phyloP scores from a whole-genome alignment of 2,329 filamentous ascomycete genomes.

The Hypomyces rosellus region DNA sequence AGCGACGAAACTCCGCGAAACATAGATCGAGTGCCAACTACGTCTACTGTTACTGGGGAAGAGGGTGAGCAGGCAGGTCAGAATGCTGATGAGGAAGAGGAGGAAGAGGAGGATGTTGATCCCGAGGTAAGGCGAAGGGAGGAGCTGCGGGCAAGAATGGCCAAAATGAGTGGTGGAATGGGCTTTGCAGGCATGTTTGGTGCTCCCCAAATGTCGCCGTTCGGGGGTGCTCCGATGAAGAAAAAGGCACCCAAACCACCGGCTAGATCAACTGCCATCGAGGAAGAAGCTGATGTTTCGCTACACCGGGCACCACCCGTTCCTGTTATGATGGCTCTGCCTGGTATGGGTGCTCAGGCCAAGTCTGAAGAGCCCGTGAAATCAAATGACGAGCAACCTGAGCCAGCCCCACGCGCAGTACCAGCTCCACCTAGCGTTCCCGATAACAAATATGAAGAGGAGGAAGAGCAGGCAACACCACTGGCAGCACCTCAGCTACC shows the following conservation, averaged over 20 bases:
- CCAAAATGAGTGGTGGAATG: conserved; percentile 97
- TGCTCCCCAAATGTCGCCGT: conserved; percentile 55
- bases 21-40: conserved; percentile 30
- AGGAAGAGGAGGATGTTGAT: conserved; percentile 79
- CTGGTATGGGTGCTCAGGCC: conserved; percentile 61
- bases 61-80: conserved; percentile 56
- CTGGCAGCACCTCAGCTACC: conserved; percentile 23
- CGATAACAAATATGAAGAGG: conserved; percentile 25
- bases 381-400: conserved; percentile 26
- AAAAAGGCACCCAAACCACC: conserved; percentile 46
- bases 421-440: conserved; percentile 22
- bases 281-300: conserved; percentile 39
- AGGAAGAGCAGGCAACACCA: conserved; percentile 29
- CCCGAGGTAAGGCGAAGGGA: conserved; percentile 79
- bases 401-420: conserved; percentile 17
- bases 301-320: conserved; percentile 43
- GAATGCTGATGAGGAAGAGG: conserved; percentile 58
- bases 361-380: conserved; percentile 39
- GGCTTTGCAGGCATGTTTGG: conserved; percentile 94
- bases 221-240: conserved; percentile 41
- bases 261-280: conserved; percentile 35
- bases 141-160: conserved; percentile 90
- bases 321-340: conserved; percentile 58
- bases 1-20: conserved; percentile 53
- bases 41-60: conserved; percentile 19